These are phyloP conservation scores for Austroboletus eburneus DNA, from an alignment of 768 basidiomycete genomes.

Conservation along the genomic window DNA sequence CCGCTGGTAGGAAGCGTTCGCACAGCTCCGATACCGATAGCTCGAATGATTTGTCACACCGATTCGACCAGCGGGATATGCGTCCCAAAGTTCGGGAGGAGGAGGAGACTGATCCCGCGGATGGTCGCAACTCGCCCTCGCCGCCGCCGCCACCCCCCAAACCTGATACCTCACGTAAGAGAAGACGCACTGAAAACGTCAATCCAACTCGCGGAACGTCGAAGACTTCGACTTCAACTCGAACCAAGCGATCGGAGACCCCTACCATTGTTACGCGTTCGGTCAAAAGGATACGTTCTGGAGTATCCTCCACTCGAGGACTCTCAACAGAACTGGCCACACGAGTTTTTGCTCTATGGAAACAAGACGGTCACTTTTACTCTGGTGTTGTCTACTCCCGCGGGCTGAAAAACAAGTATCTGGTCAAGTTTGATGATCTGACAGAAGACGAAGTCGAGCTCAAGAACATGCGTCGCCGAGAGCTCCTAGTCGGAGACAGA, in stretches of 20 bases:
- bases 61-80: slow-evolving; percentile 23
- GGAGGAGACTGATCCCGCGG: slow-evolving; percentile 40
- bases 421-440: slow-evolving; percentile 66
- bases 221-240: slow-evolving; percentile 26
- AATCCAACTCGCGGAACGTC: slow-evolving; percentile 20
- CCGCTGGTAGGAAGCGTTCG: slow-evolving; percentile 18
- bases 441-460: slow-evolving; percentile 44
- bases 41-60: slow-evolving; percentile 12
- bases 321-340: slow-evolving; percentile 34
- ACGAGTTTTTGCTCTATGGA: slow-evolving; percentile 71
- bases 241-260: slow-evolving; percentile 24
- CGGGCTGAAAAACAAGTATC: slow-evolving; percentile 33
- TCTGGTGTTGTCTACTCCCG: slow-evolving; percentile 49
- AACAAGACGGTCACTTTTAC: slow-evolving; percentile 54
- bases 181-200: slow-evolving; percentile 36
- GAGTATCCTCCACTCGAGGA: slow-evolving; percentile 22
- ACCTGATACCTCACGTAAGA: slow-evolving; percentile 34
- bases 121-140: slow-evolving; percentile 35
- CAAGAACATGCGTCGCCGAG: slow-evolving; percentile 50
- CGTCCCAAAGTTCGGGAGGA: slow-evolving; percentile 22
- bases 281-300: slow-evolving; percentile 39
- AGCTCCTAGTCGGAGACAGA: slow-evolving; percentile 52
- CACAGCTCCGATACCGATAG: slow-evolving; percentile 25
- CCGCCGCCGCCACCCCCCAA: slow-evolving; percentile 27
- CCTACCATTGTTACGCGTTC: slow-evolving; percentile 32